Evolutionary conservation across 148 eudicot species (phyloP).

Genomic region (Spergularia bocconei): DNA sequence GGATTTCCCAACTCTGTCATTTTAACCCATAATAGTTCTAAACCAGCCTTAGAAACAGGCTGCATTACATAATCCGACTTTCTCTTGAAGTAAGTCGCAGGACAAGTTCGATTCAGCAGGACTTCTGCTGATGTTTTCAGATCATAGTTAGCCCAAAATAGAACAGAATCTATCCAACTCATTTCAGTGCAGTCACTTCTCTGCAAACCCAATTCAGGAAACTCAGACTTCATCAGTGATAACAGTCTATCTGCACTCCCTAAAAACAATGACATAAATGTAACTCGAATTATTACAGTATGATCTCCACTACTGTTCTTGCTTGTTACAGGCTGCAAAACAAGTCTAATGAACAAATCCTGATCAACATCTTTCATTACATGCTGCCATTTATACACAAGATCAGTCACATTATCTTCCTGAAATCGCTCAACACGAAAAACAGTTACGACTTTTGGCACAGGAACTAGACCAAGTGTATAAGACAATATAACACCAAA

Average conservation of each 20-base stretch:
- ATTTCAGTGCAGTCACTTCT: conserved; percentile 42
- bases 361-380: conserved; percentile 32
- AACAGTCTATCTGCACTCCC: conserved; percentile 33
- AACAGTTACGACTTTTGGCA: conserved; percentile 48
- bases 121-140: conserved; percentile 14
- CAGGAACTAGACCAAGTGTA: conserved; percentile 36
- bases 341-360: conserved; percentile 34
- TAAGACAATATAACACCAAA: conserved; percentile 44
- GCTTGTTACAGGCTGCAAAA: conserved; percentile 17
- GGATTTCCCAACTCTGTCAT: conserved; percentile 26
- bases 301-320: conserved; percentile 9
- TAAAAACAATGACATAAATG: conserved; percentile 29
- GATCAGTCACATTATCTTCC: conserved; percentile 29
- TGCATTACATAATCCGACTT: conserved; percentile 36
- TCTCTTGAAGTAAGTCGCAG: conserved; percentile 20
- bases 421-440: conserved; percentile 33
- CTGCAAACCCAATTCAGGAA: conserved; percentile 48
- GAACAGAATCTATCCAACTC: conserved; percentile 42
- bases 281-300: conserved; percentile 13
- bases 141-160: conserved; percentile 20
- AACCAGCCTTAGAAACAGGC: conserved; percentile 19
- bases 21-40: conserved; percentile 25
- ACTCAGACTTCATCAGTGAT: conserved; percentile 29
- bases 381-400: conserved; percentile 47
- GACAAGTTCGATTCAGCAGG: conserved; percentile 16